Conservation (phyloP, 352 stramenopile species). For the Globisporangium alternatum region DNA sequence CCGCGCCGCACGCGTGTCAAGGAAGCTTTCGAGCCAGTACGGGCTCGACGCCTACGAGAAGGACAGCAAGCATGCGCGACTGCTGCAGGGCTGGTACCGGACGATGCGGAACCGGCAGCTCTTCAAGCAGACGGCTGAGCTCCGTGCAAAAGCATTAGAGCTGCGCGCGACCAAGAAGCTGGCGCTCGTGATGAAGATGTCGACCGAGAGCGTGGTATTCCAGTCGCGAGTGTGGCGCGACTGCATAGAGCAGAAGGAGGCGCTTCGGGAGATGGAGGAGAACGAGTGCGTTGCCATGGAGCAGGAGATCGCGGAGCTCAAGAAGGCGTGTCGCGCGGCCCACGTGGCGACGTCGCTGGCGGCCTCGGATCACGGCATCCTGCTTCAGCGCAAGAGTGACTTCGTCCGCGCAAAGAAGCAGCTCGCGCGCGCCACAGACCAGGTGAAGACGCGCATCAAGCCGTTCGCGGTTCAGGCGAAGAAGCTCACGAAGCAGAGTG, state of each 20-base stretch:
- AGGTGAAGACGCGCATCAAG: conserved; percentile 54
- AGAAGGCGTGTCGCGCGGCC: conserved; percentile 36
- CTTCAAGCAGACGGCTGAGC: conserved; percentile 37
- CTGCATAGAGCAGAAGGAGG: conserved; percentile 45
- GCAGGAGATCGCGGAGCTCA: conserved; percentile 45
- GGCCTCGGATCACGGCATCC: conserved; percentile 29
- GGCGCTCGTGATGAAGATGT: conserved; percentile 21
- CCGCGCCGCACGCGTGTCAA: conserved; percentile 50
- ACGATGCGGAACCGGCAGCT: conserved; percentile 58
- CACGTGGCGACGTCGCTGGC: conserved; percentile 39
- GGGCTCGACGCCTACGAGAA: conserved; percentile 44
- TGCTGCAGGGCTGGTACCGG: conserved; percentile 67
- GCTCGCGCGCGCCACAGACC: conserved; percentile 21
- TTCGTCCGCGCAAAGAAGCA: conserved; percentile 24
- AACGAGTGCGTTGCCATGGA: conserved; percentile 37
- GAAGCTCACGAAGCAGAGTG: conserved; percentile 50
- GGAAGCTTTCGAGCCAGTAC: conserved; percentile 59
- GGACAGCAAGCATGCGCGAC: conserved; percentile 29
- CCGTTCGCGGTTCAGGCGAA: conserved; percentile 63
- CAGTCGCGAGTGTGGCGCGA: conserved; percentile 70
- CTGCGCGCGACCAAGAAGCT: conserved; percentile 36
- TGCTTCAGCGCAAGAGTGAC: conserved; percentile 37
- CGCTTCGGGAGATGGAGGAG: conserved; percentile 45
- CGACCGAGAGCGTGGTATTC: conserved; percentile 49
- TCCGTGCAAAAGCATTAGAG: conserved; percentile 20